Percentiles rank a stretch among this genome's conserved stretches.
Evolutionary conservation across 352 stramenopile species (phyloP).

Genomic region (Saprolegnia diclina): DNA sequence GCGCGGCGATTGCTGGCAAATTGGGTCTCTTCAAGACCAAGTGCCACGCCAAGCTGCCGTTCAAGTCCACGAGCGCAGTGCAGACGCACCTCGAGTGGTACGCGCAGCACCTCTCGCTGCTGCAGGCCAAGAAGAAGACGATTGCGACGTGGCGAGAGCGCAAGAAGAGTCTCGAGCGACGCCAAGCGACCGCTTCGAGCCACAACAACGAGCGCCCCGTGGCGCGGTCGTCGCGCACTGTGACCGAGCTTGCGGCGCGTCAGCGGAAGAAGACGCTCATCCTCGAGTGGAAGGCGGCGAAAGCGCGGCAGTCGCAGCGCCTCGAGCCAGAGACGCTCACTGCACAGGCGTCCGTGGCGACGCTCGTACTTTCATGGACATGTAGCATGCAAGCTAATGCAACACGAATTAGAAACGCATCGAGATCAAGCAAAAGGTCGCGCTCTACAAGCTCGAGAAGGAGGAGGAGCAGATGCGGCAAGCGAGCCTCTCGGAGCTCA

Average conservation of each 20-base stretch:
- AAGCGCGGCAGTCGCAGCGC: slow-evolving; percentile 31
- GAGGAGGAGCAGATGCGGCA: slow-evolving; percentile 46
- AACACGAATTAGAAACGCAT: slow-evolving; percentile 56
- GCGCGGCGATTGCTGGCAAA: not conserved
- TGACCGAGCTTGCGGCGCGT: slow-evolving; percentile 2
- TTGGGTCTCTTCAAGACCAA: not conserved
- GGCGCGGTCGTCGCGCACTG: slow-evolving; percentile 33
- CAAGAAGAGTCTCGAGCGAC: slow-evolving; percentile 35
- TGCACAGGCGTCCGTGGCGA: slow-evolving; percentile 28
- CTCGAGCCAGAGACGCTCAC: slow-evolving; percentile 28
- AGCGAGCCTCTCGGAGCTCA: not conserved
- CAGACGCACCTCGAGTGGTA: slow-evolving; percentile 68
- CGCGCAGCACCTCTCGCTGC: slow-evolving; percentile 40
- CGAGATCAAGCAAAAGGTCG: slow-evolving; percentile 69
- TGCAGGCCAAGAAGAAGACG: slow-evolving; percentile 54
- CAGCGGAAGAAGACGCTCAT: not conserved
- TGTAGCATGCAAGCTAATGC: too few relatives aligned
- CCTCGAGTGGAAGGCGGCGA: slow-evolving; percentile 30
- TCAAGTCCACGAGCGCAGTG: slow-evolving; percentile 44
- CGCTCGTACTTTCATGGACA: not conserved
- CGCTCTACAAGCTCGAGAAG: slow-evolving; percentile 71
- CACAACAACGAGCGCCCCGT: slow-evolving; percentile 35
- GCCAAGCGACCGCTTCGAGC: slow-evolving; percentile 25
- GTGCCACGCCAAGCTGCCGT: slow-evolving; percentile 9
- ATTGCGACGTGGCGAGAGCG: slow-evolving; percentile 50